phyloP scores from a whole-genome alignment of 1,284 basidiomycete genomes.

The Fomitopsis palustris region DNA sequence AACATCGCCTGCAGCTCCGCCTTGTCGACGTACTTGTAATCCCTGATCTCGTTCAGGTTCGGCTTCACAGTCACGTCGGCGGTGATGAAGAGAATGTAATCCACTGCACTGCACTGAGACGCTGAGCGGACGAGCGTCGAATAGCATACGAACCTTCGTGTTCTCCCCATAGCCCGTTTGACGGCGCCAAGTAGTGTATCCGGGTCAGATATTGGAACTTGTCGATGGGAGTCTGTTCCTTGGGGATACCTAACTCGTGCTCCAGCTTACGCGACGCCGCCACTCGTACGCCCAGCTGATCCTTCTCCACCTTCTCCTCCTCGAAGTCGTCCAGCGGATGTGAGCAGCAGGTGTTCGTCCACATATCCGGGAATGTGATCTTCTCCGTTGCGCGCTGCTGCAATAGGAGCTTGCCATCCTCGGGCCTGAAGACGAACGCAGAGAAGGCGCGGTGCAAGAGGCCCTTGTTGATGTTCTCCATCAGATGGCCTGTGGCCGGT shows the following conservation, averaged over 20 bases:
- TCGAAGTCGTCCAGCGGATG: constrained; percentile 94
- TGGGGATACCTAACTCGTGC: constrained; percentile 95
- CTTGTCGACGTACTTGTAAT: constrained; percentile 89
- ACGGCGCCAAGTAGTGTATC: constrained; percentile 97
- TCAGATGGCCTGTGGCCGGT: constrained; percentile 77
- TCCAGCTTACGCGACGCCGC: constrained; percentile 95
- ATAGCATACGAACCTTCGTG: constrained; percentile 79
- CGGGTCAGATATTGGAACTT: constrained; percentile 93
- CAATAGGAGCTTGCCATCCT: constrained; percentile 91
- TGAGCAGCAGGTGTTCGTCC: constrained; percentile 99
- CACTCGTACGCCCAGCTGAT: constrained; percentile 82
- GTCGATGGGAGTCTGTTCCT: constrained; percentile 73
- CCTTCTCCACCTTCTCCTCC: constrained; percentile 73
- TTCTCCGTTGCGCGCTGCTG: constrained; percentile 96
- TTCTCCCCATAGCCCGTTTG: constrained; percentile 93
- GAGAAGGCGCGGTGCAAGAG: constrained; percentile 98
- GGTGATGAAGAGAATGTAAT: constrained; percentile 97
- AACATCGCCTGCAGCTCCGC: constrained; percentile 91
- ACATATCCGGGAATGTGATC: constrained; percentile 99
- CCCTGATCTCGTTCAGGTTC: constrained; percentile 91
- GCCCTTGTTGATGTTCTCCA: constrained; percentile 95
- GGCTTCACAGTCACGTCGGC: constrained; percentile 83
- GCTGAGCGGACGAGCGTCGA: constrained; percentile 7
- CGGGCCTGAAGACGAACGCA: constrained; percentile 93
- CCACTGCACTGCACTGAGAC: constrained; percentile 56